phyloP scores from a whole-genome alignment of 495 filamentous ascomycete genomes.

The Evernia prunastri region DNA sequence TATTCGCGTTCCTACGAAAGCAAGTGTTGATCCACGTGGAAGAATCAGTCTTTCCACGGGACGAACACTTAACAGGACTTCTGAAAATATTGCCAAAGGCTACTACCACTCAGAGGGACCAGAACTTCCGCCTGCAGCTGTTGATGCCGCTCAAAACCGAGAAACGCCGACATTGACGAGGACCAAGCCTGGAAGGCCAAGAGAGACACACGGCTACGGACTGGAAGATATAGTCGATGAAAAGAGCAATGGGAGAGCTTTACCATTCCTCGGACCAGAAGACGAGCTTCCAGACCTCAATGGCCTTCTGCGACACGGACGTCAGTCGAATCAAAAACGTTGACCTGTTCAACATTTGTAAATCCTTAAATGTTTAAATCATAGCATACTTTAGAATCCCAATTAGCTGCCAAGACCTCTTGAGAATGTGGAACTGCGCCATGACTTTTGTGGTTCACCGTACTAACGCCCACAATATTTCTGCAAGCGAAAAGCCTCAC shows the following conservation, averaged over 20 bases:
- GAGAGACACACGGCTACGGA: slow-evolving; percentile 11
- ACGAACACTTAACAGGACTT: slow-evolving; percentile 40
- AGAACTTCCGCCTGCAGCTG: not conserved
- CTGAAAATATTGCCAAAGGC: slow-evolving; percentile 46
- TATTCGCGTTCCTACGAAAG: slow-evolving; percentile 47
- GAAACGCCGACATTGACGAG: slow-evolving; percentile 10
- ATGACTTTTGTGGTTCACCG: not conserved
- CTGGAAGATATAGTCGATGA: slow-evolving; percentile 16
- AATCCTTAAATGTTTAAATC: no score
- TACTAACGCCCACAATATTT: slow-evolving; percentile 14
- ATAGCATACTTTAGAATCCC: no score
- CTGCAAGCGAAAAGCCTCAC: slow-evolving; percentile 10
- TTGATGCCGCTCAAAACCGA: slow-evolving; percentile 6
- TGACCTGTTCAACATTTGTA: not conserved
- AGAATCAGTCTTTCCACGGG: slow-evolving; percentile 43
- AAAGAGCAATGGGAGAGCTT: slow-evolving; percentile 11
- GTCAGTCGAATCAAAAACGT: not conserved
- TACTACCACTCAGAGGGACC: not conserved
- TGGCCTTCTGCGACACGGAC: slow-evolving; percentile 1
- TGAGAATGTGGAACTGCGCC: not conserved
- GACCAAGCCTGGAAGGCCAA: not conserved
- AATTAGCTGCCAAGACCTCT: not conserved
- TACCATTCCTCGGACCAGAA: slow-evolving; percentile 16
- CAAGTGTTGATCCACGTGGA: slow-evolving; percentile 54
- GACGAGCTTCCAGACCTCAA: slow-evolving; percentile 5